A percentile compares a stretch with the other conserved stretches of the same genome.
These are phyloP conservation scores for Coniosporium tulheliwenetii DNA, from an alignment of 2,329 filamentous ascomycete genomes.

Conservation along the genomic window DNA sequence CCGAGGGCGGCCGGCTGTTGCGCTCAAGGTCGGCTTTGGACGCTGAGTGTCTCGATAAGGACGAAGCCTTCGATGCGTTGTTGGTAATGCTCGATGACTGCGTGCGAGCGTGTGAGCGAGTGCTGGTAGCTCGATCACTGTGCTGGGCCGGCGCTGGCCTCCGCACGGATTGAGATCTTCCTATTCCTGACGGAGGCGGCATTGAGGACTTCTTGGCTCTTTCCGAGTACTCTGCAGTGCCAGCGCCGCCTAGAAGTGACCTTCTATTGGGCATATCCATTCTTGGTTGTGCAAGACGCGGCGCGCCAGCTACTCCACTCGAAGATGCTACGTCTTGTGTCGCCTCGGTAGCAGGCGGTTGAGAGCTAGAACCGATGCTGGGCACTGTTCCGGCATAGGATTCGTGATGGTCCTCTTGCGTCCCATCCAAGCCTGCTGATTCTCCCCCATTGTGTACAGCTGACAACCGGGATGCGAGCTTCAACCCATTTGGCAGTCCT, in stretches of 20 bases:
- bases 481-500: conserved; percentile 7
- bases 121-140: neutral
- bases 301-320: no score
- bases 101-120: neutral
- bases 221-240: neutral
- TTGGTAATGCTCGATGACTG: neutral
- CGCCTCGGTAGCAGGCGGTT: no score
- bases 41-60: neutral
- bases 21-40: conserved; percentile 7
- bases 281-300: neutral
- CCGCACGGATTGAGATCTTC: neutral
- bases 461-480: neutral
- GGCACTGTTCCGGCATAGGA: neutral
- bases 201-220: neutral
- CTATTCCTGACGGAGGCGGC: neutral
- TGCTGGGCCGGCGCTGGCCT: neutral
- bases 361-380: neutral
- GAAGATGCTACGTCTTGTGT: no score
- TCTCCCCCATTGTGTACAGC: no score
- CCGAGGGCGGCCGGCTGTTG: conserved; percentile 4
- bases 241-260: no score
- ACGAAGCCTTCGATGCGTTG: neutral
- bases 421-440: neutral
- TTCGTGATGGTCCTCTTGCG: conserved; percentile 9
- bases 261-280: neutral